A percentile compares a stretch with the other conserved stretches of the same genome.
phyloP scores from a whole-genome alignment of 2,329 filamentous ascomycete genomes.

The Aspergillus intermedius region DNA sequence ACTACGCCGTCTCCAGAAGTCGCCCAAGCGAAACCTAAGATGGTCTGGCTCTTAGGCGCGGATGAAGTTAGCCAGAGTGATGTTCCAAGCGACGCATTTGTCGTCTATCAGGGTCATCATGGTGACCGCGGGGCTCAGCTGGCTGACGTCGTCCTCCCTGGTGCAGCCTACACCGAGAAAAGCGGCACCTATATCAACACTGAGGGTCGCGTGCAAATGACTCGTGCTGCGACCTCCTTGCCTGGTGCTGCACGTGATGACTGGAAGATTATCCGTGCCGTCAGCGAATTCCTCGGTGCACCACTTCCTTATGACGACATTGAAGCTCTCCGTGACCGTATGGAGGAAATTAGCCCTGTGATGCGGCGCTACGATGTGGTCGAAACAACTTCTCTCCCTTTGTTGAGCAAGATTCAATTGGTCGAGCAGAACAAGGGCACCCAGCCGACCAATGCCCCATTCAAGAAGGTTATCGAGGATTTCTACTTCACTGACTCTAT shows the following conservation, averaged over 20 bases:
- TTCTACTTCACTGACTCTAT: conserved; percentile 99
- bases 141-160: conserved; percentile 88
- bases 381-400: conserved; percentile 67
- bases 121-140: conserved; percentile 89
- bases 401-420: conserved; percentile 86
- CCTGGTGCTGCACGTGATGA: conserved; percentile 88
- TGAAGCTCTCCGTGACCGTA: conserved; percentile 79
- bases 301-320: conserved; percentile 92
- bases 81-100: conserved; percentile 91
- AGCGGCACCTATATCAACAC: conserved; percentile 95
- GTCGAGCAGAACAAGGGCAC: conserved; percentile 93
- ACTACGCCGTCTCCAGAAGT: conserved; percentile 75
- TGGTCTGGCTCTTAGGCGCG: conserved; percentile 92
- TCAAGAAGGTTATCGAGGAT: conserved; percentile 85
- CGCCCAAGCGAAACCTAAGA: conserved; percentile 81
- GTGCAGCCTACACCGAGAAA: conserved; percentile 96
- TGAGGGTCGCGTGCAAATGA: conserved; percentile 92
- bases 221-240: conserved; percentile 78
- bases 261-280: conserved; percentile 97
- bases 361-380: conserved; percentile 86
- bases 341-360: conserved; percentile 89
- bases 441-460: conserved; percentile 62
- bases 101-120: conserved; percentile 97
- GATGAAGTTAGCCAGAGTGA: conserved; percentile 82
- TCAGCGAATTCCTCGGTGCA: conserved; percentile 80